Base-by-base conservation (phyloP, 148 eudicot genomes). In the Polygonum maritimum region DNA sequence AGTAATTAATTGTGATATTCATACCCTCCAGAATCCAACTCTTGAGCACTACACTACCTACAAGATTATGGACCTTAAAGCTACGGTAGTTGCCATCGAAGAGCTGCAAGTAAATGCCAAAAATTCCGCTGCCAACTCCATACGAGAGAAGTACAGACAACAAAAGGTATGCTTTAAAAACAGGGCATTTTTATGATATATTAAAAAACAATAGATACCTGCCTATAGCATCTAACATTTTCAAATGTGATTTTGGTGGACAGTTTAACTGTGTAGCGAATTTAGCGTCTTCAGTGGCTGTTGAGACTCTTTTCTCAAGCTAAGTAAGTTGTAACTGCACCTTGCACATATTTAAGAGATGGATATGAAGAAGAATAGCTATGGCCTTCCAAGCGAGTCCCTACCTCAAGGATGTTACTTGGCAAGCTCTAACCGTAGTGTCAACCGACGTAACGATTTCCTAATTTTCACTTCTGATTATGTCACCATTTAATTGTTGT, bases 231-330 rank as follows among this genome's bases (percentile, higher is more conserved):
- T 21, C 48, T 72, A 72, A 48, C 75, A 41, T 72, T 45, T 22
- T 72, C 35, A 72, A 10, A 72, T 44, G 73, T 72, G 10, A 44
- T 72, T 72, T 48, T 44, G 51, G 31, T 72, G 54, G n/a, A 79
- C 98, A 93, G 98, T 89, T 91, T 86, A 89, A 87, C 77, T 52
- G 83, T 60, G 97, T 93, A 76, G 90, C 97, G 22, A 84, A 83
- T 76, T 81, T 88, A 40, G 51, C 84, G 10, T 67, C 92, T 62
- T 80, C 83, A 36, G 77, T 75, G 65, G 79, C 88, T 16, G 88
- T 88, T 21, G 75, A 83, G 67, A 81, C 90, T 76, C 86, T 91
- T n/a, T 89, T 91, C 86, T 76, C 80, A 84, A 79, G 84, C 73
- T 60, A 11, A 26, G 31, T 26, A 26, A 58, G 75, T 19, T 41